phyloP scores from a whole-genome alignment of 2,329 filamentous ascomycete species.

The Alternaria conjuncta region DNA sequence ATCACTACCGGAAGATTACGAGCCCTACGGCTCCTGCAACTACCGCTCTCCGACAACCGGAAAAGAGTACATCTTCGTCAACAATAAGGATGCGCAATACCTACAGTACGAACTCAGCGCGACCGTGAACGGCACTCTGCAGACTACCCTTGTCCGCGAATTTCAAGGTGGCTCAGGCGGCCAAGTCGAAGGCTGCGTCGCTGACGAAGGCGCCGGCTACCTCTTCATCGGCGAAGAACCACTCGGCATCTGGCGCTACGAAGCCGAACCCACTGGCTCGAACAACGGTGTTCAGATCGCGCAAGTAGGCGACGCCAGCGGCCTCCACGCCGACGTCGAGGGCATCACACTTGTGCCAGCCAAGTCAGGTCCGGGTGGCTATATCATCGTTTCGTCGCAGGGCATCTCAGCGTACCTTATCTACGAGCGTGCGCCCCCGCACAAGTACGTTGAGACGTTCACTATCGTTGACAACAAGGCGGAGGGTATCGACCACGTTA shows the following conservation, averaged over 20 bases:
- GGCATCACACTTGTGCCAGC: slow-evolving; percentile 61
- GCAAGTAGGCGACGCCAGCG: slow-evolving; percentile 54
- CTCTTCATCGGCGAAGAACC: slow-evolving; percentile 62
- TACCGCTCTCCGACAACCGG: slow-evolving; percentile 57
- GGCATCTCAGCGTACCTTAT: slow-evolving; percentile 62
- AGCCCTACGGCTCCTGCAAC: slow-evolving; percentile 60
- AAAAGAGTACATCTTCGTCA: slow-evolving; percentile 63
- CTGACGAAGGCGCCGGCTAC: slow-evolving; percentile 59
- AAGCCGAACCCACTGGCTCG: slow-evolving; percentile 56
- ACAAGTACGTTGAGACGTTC: slow-evolving; percentile 59
- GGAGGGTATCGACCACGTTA: slow-evolving; percentile 57
- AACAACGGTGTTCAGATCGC: slow-evolving; percentile 46
- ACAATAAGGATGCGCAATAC: slow-evolving; percentile 61
- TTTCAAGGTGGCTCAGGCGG: slow-evolving; percentile 60
- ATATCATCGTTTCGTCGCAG: slow-evolving; percentile 61
- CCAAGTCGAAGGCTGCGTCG: slow-evolving; percentile 62
- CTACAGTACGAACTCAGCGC: slow-evolving; percentile 59
- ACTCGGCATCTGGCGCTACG: slow-evolving; percentile 60
- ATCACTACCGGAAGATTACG: slow-evolving; percentile 54
- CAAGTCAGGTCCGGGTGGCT: slow-evolving; percentile 53
- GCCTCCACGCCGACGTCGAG: slow-evolving; percentile 61
- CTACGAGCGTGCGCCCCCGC: slow-evolving; percentile 57
- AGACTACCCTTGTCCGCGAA: slow-evolving; percentile 58
- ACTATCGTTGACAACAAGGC: slow-evolving; percentile 54
- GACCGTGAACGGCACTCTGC: slow-evolving; percentile 50